Percentiles rank a stretch among this genome's conserved stretches.
These are phyloP conservation scores for Citrus mangshanensis DNA, from an alignment of 345 rosid species.

Conservation along the genomic window DNA sequence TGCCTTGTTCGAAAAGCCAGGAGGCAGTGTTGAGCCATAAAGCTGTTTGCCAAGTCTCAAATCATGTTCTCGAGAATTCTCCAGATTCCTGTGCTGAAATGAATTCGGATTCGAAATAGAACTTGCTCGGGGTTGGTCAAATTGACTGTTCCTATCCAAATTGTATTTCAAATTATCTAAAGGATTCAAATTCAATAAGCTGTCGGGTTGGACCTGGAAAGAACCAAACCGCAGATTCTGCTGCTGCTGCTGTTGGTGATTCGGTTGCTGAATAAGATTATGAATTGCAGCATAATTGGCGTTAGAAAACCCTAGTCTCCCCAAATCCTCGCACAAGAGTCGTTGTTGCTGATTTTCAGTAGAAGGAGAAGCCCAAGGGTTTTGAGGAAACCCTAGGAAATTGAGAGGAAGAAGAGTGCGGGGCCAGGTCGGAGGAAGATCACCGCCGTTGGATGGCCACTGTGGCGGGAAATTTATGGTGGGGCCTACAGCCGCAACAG, in stretches of 20 bases:
- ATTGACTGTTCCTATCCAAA: constrained; percentile 33
- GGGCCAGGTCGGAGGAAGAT: constrained; percentile 26
- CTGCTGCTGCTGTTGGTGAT: constrained; percentile 25
- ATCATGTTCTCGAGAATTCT: constrained; percentile 24
- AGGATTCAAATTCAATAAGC: constrained; percentile 28
- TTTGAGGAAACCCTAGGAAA: constrained; percentile 53
- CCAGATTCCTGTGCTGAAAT: constrained; percentile 30
- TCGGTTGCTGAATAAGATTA: constrained; percentile 32
- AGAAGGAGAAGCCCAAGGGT: constrained; percentile 23
- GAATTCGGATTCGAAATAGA: constrained; percentile 26
- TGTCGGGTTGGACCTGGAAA: constrained; percentile 36
- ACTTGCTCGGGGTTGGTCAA: constrained; percentile 24
- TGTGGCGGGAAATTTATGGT: constrained; percentile 33
- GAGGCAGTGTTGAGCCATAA: constrained; percentile 35
- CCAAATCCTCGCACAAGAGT: constrained; percentile 37
- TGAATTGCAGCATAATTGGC: constrained; percentile 27
- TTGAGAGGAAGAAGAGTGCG: constrained; percentile 33
- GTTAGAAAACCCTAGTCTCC: constrained; percentile 43
- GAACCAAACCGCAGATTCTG: constrained; percentile 62
- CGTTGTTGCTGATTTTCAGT: constrained; percentile 25
- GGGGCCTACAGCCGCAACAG: constrained; percentile 81
- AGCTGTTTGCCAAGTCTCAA: constrained; percentile 38
- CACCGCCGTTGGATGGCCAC: constrained; percentile 45
- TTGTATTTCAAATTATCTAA: constrained; percentile 27
- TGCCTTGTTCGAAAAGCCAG: constrained; percentile 44